phyloP scores from a whole-genome alignment of 345 rosid genomes.

The Gossypium ekmanianum region DNA sequence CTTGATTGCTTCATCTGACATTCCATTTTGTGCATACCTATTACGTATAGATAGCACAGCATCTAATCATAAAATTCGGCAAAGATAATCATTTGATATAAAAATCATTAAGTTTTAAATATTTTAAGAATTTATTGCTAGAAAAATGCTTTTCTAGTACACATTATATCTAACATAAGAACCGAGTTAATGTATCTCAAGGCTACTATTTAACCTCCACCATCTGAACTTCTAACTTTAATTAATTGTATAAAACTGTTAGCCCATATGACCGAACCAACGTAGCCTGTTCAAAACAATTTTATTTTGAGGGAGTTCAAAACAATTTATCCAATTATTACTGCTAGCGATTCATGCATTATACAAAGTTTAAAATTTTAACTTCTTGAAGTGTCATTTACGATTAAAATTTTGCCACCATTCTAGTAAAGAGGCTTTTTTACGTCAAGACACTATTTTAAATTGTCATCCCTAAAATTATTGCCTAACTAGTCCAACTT shows the following conservation, averaged over 20 bases:
- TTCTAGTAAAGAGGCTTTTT: neutral
- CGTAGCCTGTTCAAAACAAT: neutral
- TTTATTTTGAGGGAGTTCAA: neutral
- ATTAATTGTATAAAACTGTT: neutral
- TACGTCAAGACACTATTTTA: neutral
- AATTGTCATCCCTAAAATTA: neutral
- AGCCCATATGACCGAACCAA: neutral
- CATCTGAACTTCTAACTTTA: no score
- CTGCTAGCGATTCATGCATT: neutral
- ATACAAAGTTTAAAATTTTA: neutral
- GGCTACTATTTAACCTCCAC: no score
- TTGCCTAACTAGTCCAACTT: neutral
- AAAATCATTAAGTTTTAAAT: neutral
- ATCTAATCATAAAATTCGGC: neutral
- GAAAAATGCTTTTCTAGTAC: neutral
- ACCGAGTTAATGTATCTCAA: no score
- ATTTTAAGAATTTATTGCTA: neutral
- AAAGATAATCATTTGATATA: conserved; percentile 1
- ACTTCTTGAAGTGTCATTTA: neutral
- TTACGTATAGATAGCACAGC: conserved; percentile 13
- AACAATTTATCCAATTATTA: neutral
- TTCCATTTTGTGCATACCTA: conserved; percentile 85
- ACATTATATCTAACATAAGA: neutral
- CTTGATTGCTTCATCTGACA: conserved; percentile 59
- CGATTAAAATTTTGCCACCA: neutral